Base-by-base conservation (phyloP, 345 rosid genomes). In the Lumnitzera racemosa region DNA sequence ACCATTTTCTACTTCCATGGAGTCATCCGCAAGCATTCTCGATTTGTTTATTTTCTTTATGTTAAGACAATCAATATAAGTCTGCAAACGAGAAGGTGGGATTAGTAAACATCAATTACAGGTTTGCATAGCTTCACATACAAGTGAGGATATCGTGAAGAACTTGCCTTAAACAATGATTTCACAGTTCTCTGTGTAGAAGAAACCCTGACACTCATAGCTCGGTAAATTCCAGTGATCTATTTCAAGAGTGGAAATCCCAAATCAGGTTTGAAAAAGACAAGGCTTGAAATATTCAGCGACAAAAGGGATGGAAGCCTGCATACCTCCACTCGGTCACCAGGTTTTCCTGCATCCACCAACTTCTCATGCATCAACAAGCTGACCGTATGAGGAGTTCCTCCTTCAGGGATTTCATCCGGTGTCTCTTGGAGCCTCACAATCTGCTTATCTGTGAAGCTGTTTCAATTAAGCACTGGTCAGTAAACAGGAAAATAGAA, bases 351-450 rank as follows among this genome's bases (percentile, higher is more conserved):
- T 67, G 84, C 68, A 78, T 94, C 96, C 46, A 88, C 99, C 79
- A 94, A 58, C 77, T 94, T 94, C 77, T 94, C 96, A 74, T 94
- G 97, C 89, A 94, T 77, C 80, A 94, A 78, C 80, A 94, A 80
- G 80, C 96, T 94, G 71, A 94, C 97, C 2, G 95, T 90, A 67
- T 94, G 97, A 24, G 97, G 99, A 50, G 99, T 94, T 74, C 97
- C 97, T 64, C 97, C 96, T 31, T 90, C 95, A 17, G 97, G 97
- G 62, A 94, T 94, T 73, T 94, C 95, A 73, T 94, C 97, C 49
- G 95, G 97, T 2, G 96, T 94, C 77, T 94, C 99, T 78, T 90
- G 99, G 53, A 94, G 99, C 80, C 92, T 83, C 72, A 94, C 95
- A 67, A 94, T 90, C 80, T 94, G 97, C 96, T 88, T 94, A 76